These are phyloP conservation scores for Eutrema yunnanense DNA, from an alignment of 345 rosid species.

Conservation along the genomic window DNA sequence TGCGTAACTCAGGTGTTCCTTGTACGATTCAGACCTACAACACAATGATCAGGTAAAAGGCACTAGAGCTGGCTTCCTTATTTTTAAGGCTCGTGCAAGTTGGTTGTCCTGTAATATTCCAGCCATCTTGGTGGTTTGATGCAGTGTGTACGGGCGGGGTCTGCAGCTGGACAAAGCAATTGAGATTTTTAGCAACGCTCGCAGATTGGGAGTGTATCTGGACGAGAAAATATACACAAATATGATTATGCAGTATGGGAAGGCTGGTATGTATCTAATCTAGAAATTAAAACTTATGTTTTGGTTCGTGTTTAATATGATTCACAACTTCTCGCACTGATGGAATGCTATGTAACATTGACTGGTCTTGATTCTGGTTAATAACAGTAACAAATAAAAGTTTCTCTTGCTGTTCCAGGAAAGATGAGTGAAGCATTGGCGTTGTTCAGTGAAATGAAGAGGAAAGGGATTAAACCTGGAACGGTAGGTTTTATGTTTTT, in stretches of 20 bases:
- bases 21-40: conserved; percentile 68
- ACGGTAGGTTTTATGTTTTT: conserved; percentile 36
- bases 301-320: background rate
- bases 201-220: conserved; percentile 37
- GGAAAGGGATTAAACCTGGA: conserved; percentile 72
- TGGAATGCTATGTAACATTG: background rate
- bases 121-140: conserved; percentile 18
- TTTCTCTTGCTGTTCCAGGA: conserved; percentile 40
- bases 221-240: conserved; percentile 87
- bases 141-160: conserved; percentile 72
- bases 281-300: background rate
- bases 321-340: background rate
- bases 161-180: conserved; percentile 57
- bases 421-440: conserved; percentile 49
- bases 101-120: conserved; percentile 4
- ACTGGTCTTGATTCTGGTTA: background rate
- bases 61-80: background rate
- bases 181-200: conserved; percentile 49
- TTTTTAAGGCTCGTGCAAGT: background rate
- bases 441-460: conserved; percentile 58
- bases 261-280: conserved; percentile 49
- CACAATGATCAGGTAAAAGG: conserved; percentile 65
- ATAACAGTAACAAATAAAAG: background rate
- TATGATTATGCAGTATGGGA: conserved; percentile 58
- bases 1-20: conserved; percentile 50